Percentiles rank a stretch among this genome's conserved stretches.
These are phyloP conservation scores for Sporothrix schenckii DNA, from an alignment of 2,329 filamentous ascomycete species.

Conservation along the genomic window DNA sequence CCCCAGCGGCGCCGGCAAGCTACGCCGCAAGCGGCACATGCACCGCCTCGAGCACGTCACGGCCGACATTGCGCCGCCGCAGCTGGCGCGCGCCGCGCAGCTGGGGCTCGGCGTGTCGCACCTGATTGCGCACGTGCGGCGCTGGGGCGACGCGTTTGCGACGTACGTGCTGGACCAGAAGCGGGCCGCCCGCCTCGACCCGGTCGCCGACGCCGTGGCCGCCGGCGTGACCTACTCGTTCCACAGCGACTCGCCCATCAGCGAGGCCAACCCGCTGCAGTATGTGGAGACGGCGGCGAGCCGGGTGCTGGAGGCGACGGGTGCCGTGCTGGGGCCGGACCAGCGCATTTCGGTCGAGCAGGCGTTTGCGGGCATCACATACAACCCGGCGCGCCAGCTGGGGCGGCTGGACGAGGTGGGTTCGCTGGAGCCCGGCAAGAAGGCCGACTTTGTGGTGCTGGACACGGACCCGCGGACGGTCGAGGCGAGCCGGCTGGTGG, in stretches of 20 bases:
- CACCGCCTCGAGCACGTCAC: constrained; percentile 35
- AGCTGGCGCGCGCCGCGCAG: constrained; percentile 31
- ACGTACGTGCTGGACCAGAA: constrained; percentile 26
- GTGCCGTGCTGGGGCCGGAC: constrained; percentile 28
- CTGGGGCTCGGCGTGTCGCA: constrained; percentile 30
- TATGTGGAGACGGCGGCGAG: constrained; percentile 33
- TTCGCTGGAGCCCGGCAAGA: constrained; percentile 32
- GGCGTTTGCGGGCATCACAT: constrained; percentile 32
- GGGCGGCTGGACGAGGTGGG: constrained; percentile 31
- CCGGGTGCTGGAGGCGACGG: constrained; percentile 30
- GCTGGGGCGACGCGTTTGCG: constrained; percentile 33
- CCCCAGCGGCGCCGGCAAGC: not conserved
- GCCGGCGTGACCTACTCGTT: constrained; percentile 33
- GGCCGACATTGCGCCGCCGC: constrained; percentile 29
- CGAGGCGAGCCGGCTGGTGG: constrained; percentile 7
- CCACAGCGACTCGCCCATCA: constrained; percentile 36
- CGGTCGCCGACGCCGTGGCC: constrained; percentile 30
- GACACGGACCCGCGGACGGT: constrained; percentile 29
- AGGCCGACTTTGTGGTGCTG: constrained; percentile 33
- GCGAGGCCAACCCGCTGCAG: constrained; percentile 32
- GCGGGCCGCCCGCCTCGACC: constrained; percentile 30
- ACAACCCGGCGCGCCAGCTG: constrained; percentile 31
- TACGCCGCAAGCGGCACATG: constrained; percentile 25
- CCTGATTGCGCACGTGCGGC: constrained; percentile 33
- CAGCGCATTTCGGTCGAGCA: constrained; percentile 32